Evolutionary conservation across 768 basidiomycete species (phyloP).

Genomic region (Panus rudis): DNA sequence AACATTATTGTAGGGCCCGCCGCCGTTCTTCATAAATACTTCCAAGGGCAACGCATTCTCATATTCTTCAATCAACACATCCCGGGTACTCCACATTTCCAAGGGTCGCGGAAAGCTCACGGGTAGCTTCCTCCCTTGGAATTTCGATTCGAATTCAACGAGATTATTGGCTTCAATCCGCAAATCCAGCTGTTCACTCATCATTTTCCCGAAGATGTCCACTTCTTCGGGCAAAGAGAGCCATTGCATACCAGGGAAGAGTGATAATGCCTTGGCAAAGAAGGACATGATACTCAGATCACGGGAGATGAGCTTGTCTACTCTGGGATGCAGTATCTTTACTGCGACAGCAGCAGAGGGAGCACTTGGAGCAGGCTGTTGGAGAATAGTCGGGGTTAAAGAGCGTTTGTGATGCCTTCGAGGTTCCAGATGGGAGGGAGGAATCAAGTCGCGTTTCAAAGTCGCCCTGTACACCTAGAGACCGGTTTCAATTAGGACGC

Average conservation of each 20-base stretch:
- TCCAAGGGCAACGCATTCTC: conserved; percentile 90
- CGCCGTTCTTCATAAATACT: conserved; percentile 79
- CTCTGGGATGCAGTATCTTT: conserved; percentile 90
- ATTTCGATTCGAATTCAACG: conserved; percentile 78
- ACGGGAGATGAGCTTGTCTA: conserved; percentile 72
- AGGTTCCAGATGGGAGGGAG: conserved; percentile 76
- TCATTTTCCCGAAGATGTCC: conserved; percentile 90
- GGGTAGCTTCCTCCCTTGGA: conserved; percentile 67
- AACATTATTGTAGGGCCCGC: conserved; percentile 83
- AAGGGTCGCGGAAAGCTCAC: conserved; percentile 90
- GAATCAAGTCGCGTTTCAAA: conserved; percentile 77
- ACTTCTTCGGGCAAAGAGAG: conserved; percentile 94
- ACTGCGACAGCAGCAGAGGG: conserved; percentile 89
- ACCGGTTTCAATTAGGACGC: no score
- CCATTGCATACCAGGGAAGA: conserved; percentile 94
- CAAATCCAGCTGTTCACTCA: conserved; percentile 90
- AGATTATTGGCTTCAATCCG: conserved; percentile 88
- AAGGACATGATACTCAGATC: conserved; percentile 95
- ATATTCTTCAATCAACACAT: conserved; percentile 88
- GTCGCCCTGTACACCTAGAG: conserved; percentile 89
- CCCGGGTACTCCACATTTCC: conserved; percentile 68
- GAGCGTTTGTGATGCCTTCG: conserved; percentile 49
- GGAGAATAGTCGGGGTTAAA: conserved; percentile 41
- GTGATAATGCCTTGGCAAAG: conserved; percentile 72
- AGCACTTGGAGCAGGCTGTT: conserved; percentile 59